A percentile compares a stretch with the other conserved stretches of the same genome.
These are phyloP conservation scores for Microbotryum scabiosae DNA, from an alignment of 1,284 basidiomycete genomes.

Conservation along the genomic window DNA sequence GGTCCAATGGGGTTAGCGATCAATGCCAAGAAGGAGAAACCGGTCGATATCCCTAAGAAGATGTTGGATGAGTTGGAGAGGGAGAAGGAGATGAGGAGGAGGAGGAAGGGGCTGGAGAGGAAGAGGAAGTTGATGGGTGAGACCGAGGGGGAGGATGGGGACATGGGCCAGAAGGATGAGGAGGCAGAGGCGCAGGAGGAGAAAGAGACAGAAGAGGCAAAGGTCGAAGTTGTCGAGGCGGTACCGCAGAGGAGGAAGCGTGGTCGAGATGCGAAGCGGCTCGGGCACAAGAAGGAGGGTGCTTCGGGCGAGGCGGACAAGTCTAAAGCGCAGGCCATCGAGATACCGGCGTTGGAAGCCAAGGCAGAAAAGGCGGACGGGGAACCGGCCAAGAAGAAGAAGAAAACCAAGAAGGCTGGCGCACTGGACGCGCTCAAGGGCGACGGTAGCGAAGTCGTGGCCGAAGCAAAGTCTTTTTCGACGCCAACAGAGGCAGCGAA, in stretches of 20 bases:
- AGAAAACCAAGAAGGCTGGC: constrained; percentile 12
- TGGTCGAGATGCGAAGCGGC: neutral
- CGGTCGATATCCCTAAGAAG: constrained; percentile 8
- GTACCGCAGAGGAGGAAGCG: neutral
- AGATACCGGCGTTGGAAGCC: neutral
- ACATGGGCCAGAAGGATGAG: neutral
- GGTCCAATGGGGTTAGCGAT: constrained; percentile 27
- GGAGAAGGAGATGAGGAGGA: constrained; percentile 1
- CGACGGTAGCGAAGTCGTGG: neutral
- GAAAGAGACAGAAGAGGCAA: neutral
- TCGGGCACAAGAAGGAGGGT: neutral
- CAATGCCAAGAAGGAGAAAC: constrained; percentile 10
- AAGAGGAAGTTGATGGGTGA: constrained; percentile 6
- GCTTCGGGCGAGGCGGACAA: neutral
- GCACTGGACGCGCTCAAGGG: constrained; percentile 14
- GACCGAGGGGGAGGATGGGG: neutral
- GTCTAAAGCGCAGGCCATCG: neutral
- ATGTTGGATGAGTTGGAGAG: constrained; percentile 16
- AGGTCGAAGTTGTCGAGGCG: neutral
- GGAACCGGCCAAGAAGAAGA: constrained; percentile 4
- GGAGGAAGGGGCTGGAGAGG: constrained; percentile 10
- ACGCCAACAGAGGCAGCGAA: neutral
- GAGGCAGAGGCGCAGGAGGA: neutral
- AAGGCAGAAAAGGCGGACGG: neutral
- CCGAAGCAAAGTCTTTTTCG: neutral